phyloP scores from a whole-genome alignment of 1,139 yeast species.

The Yamadazyma triangularis region DNA sequence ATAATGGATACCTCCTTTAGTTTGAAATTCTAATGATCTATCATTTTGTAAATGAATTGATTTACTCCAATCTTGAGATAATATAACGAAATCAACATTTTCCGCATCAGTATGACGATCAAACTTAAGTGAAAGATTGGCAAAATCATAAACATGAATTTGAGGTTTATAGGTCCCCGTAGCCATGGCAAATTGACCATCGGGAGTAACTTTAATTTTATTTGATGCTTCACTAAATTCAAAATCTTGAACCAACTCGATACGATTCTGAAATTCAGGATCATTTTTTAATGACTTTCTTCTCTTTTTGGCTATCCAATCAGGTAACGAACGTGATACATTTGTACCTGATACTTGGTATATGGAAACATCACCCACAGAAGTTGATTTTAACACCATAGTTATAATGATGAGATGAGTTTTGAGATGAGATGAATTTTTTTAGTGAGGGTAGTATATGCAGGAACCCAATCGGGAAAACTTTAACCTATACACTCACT shows the following conservation, averaged over 20 bases:
- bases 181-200: conserved; percentile 94
- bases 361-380: conserved; percentile 83
- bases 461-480: no score
- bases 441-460: no score
- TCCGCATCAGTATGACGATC: conserved; percentile 96
- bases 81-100: conserved; percentile 80
- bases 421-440: no score
- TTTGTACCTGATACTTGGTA: conserved; percentile 95
- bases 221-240: conserved; percentile 96
- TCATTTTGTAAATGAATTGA: conserved; percentile 94
- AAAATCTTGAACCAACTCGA: conserved; percentile 91
- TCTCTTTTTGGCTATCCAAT: conserved; percentile 94
- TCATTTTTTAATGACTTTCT: conserved; percentile 83
- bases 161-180: conserved; percentile 98
- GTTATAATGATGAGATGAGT: conserved; percentile 1
- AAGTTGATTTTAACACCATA: conserved; percentile 75
- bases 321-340: conserved; percentile 87
- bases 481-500: no score
- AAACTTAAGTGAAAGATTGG: conserved; percentile 83
- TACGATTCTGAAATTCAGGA: conserved; percentile 79
- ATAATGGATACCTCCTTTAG: conserved; percentile 91
- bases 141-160: conserved; percentile 92
- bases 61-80: conserved; percentile 96
- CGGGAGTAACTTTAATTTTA: conserved; percentile 76
- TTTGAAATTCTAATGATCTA: conserved; percentile 87